phyloP scores from a whole-genome alignment of 83 land plant species.

The Diphasiastrum complanatum region DNA sequence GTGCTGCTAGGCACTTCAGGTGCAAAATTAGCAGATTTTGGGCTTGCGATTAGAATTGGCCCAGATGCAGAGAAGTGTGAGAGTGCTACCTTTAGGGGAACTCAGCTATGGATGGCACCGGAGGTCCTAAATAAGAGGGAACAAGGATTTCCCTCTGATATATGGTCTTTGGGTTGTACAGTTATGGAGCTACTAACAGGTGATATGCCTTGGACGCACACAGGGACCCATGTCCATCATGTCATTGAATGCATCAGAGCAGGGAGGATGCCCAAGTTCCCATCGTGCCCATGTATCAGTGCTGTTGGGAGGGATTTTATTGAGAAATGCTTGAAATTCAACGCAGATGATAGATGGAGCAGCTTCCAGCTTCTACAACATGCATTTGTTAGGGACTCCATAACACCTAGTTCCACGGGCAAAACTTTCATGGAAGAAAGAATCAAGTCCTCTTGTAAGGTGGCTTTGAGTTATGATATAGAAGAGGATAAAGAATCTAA shows the following conservation, averaged over 20 bases:
- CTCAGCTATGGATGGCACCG: neutral
- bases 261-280: neutral
- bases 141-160: neutral
- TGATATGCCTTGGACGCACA: neutral
- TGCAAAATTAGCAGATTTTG: neutral
- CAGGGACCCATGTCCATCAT: neutral
- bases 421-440: too few species aligned
- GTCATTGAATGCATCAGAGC: slow-evolving; percentile 1
- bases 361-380: neutral
- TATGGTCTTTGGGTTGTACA: slow-evolving; percentile 1
- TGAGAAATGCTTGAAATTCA: neutral
- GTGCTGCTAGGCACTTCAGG: neutral
- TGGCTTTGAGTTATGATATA: too few species aligned
- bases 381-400: neutral
- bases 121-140: neutral
- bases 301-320: slow-evolving; percentile 7
- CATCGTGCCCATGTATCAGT: neutral
- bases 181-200: neutral
- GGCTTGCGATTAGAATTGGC: neutral
- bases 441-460: too few species aligned
- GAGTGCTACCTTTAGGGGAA: neutral
- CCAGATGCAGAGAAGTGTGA: neutral
- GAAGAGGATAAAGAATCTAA: too few species aligned
- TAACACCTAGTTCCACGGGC: too few species aligned
- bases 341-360: neutral